Base-by-base conservation (phyloP, 2,329 filamentous ascomycete species). In the Monosporascus sp. region DNA sequence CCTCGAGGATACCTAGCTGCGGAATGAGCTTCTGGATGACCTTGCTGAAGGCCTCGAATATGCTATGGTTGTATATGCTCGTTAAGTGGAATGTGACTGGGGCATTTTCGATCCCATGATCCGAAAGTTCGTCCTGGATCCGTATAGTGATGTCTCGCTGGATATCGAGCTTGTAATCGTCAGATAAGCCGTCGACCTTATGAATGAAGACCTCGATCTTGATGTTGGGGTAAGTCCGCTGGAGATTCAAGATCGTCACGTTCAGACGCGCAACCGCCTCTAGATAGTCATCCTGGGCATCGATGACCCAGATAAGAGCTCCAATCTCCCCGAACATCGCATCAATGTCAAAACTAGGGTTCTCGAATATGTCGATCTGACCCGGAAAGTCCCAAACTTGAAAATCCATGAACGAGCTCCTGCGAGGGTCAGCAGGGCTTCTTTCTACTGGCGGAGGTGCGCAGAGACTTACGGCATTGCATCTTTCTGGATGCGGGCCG, bases 131-230 rank as follows among this genome's bases (percentile, higher is more conserved):
- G 68, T 99, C 94, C 64, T 96, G 91, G 57, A 97, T 96, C 39
- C 91, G 86, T 68, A 97, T 95, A 50, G 92, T 92, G 58, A 99
- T 96, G 71, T 99, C 94, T 54, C 94, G 88, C 74, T 96, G 94
- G 18, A 95, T 96, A 65, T 99, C 94, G 54, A 92, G 85, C 67
- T 94, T 92, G 77, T 94, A 97, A 70, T 99, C 94, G 61, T 97
- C 94, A 27, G 90, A 94, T 17, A 99, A 79, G n/a, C 92, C 93
- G 68, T 99, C 94, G 36, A 97, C 93, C 71, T 99, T 99, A 80
- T 99, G 94, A 63, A 99, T 96, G 71, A 99, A 97, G 49, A 99
- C 93, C 68, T 97, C 93, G 60, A 99, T 89, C 70, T 97, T 96
- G 73, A 97, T 94, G 66, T 90, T 87, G 2, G 93, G 92, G 67